phyloP scores from a whole-genome alignment of 2,329 filamentous ascomycete genomes.

The Trichophaea hybrida region DNA sequence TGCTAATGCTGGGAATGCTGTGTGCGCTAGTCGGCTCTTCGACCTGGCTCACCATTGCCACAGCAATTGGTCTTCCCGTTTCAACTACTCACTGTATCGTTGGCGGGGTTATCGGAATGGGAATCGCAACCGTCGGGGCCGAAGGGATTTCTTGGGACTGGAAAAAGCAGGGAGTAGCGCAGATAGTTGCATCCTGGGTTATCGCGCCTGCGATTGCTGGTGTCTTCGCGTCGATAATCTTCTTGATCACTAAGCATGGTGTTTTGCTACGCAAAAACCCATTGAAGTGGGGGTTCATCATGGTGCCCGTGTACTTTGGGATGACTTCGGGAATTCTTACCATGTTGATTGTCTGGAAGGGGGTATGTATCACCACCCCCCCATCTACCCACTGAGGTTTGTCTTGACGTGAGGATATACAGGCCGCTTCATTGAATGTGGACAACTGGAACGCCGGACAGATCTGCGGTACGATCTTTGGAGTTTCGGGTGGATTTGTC shows the following conservation, averaged over 20 bases:
- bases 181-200: conserved; percentile 47
- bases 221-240: conserved; percentile 41
- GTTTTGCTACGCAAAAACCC: conserved; percentile 43
- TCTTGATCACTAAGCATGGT: conserved; percentile 43
- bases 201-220: conserved; percentile 45
- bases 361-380: conserved; percentile 15
- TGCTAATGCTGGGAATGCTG: conserved; percentile 42
- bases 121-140: conserved; percentile 40
- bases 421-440: conserved; percentile 36
- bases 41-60: conserved; percentile 40
- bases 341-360: conserved; percentile 47
- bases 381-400: too few relatives aligned
- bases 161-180: conserved; percentile 39
- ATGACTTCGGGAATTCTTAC: conserved; percentile 42
- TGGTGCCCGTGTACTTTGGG: conserved; percentile 44
- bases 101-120: conserved; percentile 35
- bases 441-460: conserved; percentile 33
- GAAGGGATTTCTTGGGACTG: conserved; percentile 43
- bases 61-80: conserved; percentile 39
- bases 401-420: too few relatives aligned
- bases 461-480: conserved; percentile 42
- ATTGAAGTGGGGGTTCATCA: conserved; percentile 39
- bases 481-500: conserved; percentile 38
- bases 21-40: conserved; percentile 40
- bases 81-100: conserved; percentile 36